Percentiles rank a stretch among this genome's conserved stretches.
Evolutionary conservation across 1,139 yeast species (phyloP).

Genomic region (Geotrichum candidum): DNA sequence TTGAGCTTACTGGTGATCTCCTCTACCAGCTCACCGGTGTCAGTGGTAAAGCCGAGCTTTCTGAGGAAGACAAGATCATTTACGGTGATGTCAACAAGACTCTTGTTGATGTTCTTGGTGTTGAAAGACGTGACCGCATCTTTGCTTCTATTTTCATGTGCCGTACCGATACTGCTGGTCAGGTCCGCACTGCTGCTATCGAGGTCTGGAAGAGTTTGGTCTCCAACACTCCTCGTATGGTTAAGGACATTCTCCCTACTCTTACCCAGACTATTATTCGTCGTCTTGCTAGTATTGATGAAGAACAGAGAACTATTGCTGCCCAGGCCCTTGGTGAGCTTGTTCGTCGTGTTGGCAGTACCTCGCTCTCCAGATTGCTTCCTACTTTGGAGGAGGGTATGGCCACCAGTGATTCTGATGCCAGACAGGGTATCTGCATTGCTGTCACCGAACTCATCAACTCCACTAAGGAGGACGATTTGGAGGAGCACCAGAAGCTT

Average conservation of each 20-base stretch:
- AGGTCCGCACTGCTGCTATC: constrained; percentile 85
- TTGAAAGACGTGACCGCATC: constrained; percentile 81
- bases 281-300: constrained; percentile 75
- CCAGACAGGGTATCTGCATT: constrained; percentile 94
- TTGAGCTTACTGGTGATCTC: constrained; percentile 94
- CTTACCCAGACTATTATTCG: constrained; percentile 75
- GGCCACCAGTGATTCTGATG: constrained; percentile 57
- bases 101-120: constrained; percentile 75
- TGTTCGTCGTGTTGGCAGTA: constrained; percentile 91
- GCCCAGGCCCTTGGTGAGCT: constrained; percentile 93
- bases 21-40: constrained; percentile 93
- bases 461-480: constrained; percentile 60
- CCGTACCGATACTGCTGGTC: constrained; percentile 83
- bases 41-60: constrained; percentile 27
- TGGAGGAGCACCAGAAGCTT: constrained; percentile 58
- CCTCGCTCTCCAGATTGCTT: constrained; percentile 74
- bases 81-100: constrained; percentile 59
- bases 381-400: constrained; percentile 77
- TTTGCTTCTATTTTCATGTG: constrained; percentile 82
- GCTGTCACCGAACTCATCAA: constrained; percentile 82
- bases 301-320: constrained; percentile 75
- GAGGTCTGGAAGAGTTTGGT: constrained; percentile 98
- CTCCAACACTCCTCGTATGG: constrained; percentile 92
- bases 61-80: constrained; percentile 47
- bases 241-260: constrained; percentile 84